These are phyloP conservation scores for Dictyostelium capitatum DNA, from an alignment of 78 protist genomes.

Conservation along the genomic window DNA sequence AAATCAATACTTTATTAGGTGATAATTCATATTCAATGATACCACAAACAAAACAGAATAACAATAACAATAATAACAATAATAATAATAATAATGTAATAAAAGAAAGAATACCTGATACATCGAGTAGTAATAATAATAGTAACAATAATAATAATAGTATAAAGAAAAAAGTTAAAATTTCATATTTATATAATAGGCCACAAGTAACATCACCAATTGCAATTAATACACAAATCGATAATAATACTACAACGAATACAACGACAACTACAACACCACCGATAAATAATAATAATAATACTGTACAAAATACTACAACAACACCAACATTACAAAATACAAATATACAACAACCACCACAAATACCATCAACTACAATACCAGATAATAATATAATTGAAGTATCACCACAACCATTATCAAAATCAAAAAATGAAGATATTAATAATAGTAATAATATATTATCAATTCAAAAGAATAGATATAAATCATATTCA, in stretches of 20 bases:
- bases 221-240: background rate
- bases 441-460: background rate
- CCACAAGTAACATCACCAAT: background rate
- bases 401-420: background rate
- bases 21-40: constrained; percentile 42
- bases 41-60: background rate
- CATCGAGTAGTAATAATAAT: background rate
- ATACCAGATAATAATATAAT: background rate
- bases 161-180: background rate
- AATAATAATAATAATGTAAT: constrained; percentile 8
- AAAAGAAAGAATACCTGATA: background rate
- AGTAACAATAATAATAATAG: background rate
- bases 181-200: constrained; percentile 15
- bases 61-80: background rate
- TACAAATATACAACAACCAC: constrained; percentile 14
- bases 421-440: background rate
- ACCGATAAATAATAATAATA: background rate
- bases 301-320: background rate
- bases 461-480: constrained; percentile 13
- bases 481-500: background rate
- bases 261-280: background rate
- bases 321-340: background rate
- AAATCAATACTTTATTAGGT: constrained; percentile 33
- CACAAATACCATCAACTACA: background rate
- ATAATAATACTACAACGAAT: background rate